Evolutionary conservation across 176 grass and related monocot genomes (phyloP).

Genomic region (Rhynchospora tenuis): DNA sequence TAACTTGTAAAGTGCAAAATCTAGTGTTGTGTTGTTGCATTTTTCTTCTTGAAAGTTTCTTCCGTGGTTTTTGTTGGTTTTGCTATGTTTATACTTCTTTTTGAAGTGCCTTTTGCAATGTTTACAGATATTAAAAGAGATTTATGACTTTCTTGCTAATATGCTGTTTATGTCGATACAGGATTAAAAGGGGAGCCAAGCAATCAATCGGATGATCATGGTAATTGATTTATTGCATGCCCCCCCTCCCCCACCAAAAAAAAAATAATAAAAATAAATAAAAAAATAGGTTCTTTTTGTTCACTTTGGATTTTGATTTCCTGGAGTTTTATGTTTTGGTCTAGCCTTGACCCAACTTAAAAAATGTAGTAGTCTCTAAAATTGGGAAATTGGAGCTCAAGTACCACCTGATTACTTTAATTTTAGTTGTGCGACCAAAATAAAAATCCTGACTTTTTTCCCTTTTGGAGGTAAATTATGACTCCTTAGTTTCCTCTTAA

Average conservation of each 20-base stretch:
- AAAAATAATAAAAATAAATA: no score
- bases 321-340: background rate
- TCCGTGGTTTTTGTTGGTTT: no score
- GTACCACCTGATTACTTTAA: background rate
- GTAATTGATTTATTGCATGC: background rate
- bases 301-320: background rate
- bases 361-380: background rate
- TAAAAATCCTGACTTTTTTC: background rate
- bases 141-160: background rate
- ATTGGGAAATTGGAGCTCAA: background rate
- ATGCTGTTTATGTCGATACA: background rate
- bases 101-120: no score
- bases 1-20: background rate
- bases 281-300: background rate
- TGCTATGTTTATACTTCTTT: no score
- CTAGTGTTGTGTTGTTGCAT: background rate
- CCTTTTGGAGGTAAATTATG: background rate
- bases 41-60: background rate
- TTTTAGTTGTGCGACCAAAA: background rate
- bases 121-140: background rate
- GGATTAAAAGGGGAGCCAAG: constrained; percentile 14
- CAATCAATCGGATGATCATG: constrained; percentile 19
- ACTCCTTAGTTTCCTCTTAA: background rate
- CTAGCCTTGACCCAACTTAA: background rate
- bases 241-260: no score